phyloP scores from a whole-genome alignment of 2,329 filamentous ascomycete species.

The Penicillium sp. region DNA sequence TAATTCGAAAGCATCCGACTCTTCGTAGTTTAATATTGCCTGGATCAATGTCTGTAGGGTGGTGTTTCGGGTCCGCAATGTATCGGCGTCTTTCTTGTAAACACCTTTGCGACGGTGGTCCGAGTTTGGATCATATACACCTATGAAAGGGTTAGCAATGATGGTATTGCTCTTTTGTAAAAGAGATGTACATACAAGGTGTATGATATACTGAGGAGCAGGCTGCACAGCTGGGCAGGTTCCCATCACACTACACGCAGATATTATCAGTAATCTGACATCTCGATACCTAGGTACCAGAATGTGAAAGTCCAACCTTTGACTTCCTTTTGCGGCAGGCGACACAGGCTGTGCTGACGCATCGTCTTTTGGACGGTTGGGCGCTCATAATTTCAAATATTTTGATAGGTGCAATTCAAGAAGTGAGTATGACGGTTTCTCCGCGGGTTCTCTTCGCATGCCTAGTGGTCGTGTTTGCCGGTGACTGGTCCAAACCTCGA shows the following conservation, averaged over 20 bases:
- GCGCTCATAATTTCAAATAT: conserved; percentile 29
- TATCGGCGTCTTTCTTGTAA: conserved; percentile 90
- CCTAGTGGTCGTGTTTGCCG: conserved; percentile 28
- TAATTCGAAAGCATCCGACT: conserved; percentile 78
- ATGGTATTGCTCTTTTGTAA: background rate
- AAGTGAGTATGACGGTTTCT: conserved; percentile 13
- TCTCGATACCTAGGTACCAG: background rate
- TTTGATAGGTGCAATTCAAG: conserved; percentile 14
- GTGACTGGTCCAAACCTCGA: conserved; percentile 22
- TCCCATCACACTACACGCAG: conserved; percentile 72
- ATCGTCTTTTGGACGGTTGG: conserved; percentile 62
- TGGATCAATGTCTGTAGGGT: conserved; percentile 92
- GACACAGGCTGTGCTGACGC: conserved; percentile 81
- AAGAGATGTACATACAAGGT: conserved; percentile 34
- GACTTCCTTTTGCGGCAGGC: conserved; percentile 77
- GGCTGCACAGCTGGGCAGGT: conserved; percentile 87
- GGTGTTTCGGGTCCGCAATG: conserved; percentile 78
- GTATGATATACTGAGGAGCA: conserved; percentile 83
- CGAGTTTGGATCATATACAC: conserved; percentile 92
- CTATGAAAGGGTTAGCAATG: conserved; percentile 51
- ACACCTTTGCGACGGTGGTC: conserved; percentile 96
- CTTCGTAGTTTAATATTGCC: conserved; percentile 84
- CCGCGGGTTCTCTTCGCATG: conserved; percentile 25
- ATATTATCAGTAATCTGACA: conserved; percentile 6
- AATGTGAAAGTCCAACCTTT: conserved; percentile 50